Evolutionary conservation across 805 yeast genomes (phyloP).

Genomic region (Candida nanaspora): DNA sequence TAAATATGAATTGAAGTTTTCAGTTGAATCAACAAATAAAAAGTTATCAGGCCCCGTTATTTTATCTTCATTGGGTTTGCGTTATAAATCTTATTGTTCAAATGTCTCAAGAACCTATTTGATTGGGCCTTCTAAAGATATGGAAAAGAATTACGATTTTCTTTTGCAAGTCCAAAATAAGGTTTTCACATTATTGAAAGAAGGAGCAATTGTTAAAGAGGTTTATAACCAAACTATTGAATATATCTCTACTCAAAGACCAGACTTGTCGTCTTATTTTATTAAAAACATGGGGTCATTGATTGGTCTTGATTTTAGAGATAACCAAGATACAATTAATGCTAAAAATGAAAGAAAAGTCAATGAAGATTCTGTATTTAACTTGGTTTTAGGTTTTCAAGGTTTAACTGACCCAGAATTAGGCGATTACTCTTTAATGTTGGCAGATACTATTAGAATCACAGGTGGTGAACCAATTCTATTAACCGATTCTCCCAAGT

Average conservation of each 20-base stretch:
- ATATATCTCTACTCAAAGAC: slow-evolving; percentile 52
- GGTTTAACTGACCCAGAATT: slow-evolving; percentile 46
- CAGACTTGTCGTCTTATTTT: slow-evolving; percentile 58
- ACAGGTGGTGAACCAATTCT: slow-evolving; percentile 53
- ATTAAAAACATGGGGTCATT: slow-evolving; percentile 82
- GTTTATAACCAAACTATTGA: slow-evolving; percentile 60
- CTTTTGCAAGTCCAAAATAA: slow-evolving; percentile 62
- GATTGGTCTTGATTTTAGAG: slow-evolving; percentile 86
- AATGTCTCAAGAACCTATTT: slow-evolving; percentile 82
- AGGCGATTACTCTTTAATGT: slow-evolving; percentile 59
- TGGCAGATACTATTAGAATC: slow-evolving; percentile 77
- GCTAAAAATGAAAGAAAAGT: slow-evolving; percentile 63
- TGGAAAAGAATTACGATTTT: slow-evolving; percentile 74
- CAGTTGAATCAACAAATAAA: slow-evolving; percentile 67
- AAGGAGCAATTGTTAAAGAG: slow-evolving; percentile 60
- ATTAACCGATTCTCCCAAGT: slow-evolving; percentile 69
- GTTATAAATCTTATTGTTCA: slow-evolving; percentile 86
- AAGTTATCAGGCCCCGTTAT: slow-evolving; percentile 73
- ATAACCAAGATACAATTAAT: slow-evolving; percentile 65
- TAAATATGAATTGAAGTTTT: slow-evolving; percentile 73
- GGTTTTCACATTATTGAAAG: slow-evolving; percentile 52
- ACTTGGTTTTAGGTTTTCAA: slow-evolving; percentile 71
- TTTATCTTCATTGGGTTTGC: slow-evolving; percentile 73
- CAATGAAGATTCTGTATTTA: slow-evolving; percentile 66
- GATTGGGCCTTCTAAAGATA: slow-evolving; percentile 78